Evolutionary conservation across 1,139 yeast genomes (phyloP), one percentile per base, ranked within the genome.

Genomic region (Scheffersomyces stambukii): DNA sequence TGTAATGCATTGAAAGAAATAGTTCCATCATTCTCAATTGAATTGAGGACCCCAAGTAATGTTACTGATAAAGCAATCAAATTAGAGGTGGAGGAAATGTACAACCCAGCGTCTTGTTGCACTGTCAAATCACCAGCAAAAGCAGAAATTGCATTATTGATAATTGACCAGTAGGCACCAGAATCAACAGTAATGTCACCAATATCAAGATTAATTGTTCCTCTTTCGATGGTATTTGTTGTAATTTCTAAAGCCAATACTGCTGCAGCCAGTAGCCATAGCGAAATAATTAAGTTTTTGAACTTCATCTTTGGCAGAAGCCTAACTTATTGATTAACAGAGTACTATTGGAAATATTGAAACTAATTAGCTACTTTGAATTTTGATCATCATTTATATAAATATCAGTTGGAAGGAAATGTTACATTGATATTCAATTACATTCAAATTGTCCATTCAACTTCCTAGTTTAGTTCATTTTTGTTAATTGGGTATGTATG

Each of bases 161-260:
- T 38, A 20, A 58, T 50, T 16, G 64, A 57, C 53, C 55, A 58
- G 35, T 46, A 55, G 10, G 44, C 57, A 29, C 52, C 54, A 10
- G 43, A 40, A 11, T 43, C 38, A 26, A 59, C 43, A 6, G 36
- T 37, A 10, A 52, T 16, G 38, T 34, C 23, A 46, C 18, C 18
- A 8, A 16, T 16, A 16, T 8, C 18, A 16, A 16, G 18, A 8
- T 16, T 8, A 16, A 16, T 25, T 15, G 50, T 33, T 17, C 56
- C 57, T n/a, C 34, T 31, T n/a, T 30, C 29, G 10, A 45, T n/a
- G 8, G 17, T 23, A 8, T 23, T n/a, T 10, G 7, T 4, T 4
- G 25, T 23, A 8, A 23, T 13, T 9, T 13, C 18, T 13, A 3
- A 7, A 12, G 25, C 21, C 7, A 7, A 13, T 15, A n/a, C 19